A percentile compares a stretch with the other conserved stretches of the same genome.
These are phyloP conservation scores for Candida pseudoglaebosa DNA, from an alignment of 805 yeast species.

Conservation along the genomic window DNA sequence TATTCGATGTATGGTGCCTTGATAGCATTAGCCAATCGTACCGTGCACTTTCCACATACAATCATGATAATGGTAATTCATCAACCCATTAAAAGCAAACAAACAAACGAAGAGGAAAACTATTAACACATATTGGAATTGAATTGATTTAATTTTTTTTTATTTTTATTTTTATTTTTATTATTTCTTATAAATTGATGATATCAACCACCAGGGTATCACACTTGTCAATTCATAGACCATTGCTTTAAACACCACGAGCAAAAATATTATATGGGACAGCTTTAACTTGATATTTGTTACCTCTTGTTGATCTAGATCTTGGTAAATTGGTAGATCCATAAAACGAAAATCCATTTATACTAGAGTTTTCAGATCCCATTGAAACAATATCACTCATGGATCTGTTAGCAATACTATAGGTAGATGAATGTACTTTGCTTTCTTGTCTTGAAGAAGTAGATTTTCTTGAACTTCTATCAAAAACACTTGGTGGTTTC, in stretches of 20 bases:
- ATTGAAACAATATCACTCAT: constrained; percentile 16
- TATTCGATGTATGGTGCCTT: constrained; percentile 1
- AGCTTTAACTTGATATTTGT: constrained; percentile 24
- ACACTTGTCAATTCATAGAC: neutral
- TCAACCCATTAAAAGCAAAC: neutral
- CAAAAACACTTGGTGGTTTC: neutral
- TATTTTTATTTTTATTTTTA: neutral
- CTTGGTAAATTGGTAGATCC: constrained; percentile 6
- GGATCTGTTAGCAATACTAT: constrained; percentile 1
- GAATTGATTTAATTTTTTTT: neutral
- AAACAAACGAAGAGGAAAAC: neutral
- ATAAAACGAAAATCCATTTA: constrained; percentile 25
- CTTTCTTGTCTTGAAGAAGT: neutral
- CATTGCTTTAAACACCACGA: constrained; percentile 1
- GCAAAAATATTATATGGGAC: constrained; percentile 20
- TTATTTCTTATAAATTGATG: neutral
- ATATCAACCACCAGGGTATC: constrained; percentile 5
- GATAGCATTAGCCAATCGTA: neutral
- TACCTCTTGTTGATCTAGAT: constrained; percentile 11
- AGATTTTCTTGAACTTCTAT: too few relatives aligned
- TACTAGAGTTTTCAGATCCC: constrained; percentile 14
- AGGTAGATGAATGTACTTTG: neutral
- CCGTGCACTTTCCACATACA: constrained; percentile 1
- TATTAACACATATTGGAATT: neutral
- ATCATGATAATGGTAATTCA: neutral